Percentiles rank a stretch among this genome's conserved stretches.
Evolutionary conservation across 768 basidiomycete genomes (phyloP).

Genomic region (Boletus eberwhitei): DNA sequence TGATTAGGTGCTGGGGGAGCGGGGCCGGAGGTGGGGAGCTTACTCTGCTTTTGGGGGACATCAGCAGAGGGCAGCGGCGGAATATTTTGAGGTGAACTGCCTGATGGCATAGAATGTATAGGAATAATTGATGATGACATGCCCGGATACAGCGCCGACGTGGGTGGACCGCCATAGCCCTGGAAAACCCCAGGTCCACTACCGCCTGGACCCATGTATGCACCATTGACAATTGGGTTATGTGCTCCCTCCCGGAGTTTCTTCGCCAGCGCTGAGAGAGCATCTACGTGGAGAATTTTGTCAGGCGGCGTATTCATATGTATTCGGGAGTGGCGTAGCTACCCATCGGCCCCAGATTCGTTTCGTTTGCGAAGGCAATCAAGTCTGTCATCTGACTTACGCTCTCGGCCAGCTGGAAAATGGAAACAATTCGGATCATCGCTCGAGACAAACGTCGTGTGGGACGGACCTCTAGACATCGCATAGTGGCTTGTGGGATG

Average conservation of each 20-base stretch:
- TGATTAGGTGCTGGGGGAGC: conserved; percentile 40
- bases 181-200: conserved; percentile 25
- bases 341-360: conserved; percentile 64
- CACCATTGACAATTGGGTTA: conserved; percentile 14
- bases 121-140: conserved; percentile 42
- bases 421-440: conserved; percentile 3
- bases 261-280: conserved; percentile 40
- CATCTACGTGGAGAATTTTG: conserved; percentile 36
- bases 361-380: conserved; percentile 59
- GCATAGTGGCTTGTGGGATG: conserved; percentile 86
- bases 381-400: conserved; percentile 78
- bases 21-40: conserved; percentile 46
- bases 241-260: conserved; percentile 34
- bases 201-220: conserved; percentile 17
- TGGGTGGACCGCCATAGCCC: conserved; percentile 26
- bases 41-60: conserved; percentile 63
- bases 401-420: conserved; percentile 68
- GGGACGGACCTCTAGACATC: conserved; percentile 70
- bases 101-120: conserved; percentile 41
- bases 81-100: conserved; percentile 49
- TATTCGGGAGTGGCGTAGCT: conserved; percentile 33
- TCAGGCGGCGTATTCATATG: conserved; percentile 22
- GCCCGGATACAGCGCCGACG: conserved; percentile 45
- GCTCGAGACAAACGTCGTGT: not conserved
- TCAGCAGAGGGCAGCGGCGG: conserved; percentile 44